phyloP scores from a whole-genome alignment of 1,139 yeast species.

The Blastobotrys illinoisensis region DNA sequence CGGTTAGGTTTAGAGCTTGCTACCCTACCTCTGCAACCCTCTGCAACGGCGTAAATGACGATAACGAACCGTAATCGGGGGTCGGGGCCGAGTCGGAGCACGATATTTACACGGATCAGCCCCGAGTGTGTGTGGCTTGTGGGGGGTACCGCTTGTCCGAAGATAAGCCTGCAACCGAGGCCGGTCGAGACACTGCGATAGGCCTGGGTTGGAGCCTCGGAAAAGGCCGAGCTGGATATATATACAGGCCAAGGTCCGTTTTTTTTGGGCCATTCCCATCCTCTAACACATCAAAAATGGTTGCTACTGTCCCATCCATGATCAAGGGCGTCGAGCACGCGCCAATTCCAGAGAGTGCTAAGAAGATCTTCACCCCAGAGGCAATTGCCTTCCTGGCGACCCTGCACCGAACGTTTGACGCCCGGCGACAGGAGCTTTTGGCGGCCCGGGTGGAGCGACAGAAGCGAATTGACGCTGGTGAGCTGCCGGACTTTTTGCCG shows the following conservation, averaged over 20 bases:
- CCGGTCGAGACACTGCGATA: neutral
- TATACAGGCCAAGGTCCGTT: neutral
- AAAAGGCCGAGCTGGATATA: neutral
- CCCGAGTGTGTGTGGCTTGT: neutral
- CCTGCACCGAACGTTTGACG: slow-evolving; percentile 65
- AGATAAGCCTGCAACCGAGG: neutral
- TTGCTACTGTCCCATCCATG: slow-evolving; percentile 28
- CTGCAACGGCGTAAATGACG: neutral
- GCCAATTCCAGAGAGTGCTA: slow-evolving; percentile 21
- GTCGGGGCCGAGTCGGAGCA: neutral
- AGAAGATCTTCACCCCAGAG: slow-evolving; percentile 52
- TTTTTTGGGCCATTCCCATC: neutral
- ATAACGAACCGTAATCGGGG: neutral
- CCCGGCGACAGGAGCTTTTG: slow-evolving; percentile 54
- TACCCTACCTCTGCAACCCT: neutral
- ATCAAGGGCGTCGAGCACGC: slow-evolving; percentile 29
- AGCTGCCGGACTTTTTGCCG: slow-evolving; percentile 66
- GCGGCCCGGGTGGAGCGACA: slow-evolving; percentile 57
- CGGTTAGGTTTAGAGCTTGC: neutral
- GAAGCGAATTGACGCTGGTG: slow-evolving; percentile 58
- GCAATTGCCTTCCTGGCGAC: slow-evolving; percentile 70
- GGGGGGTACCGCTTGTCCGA: neutral
- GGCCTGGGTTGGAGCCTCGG: neutral
- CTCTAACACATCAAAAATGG: slow-evolving; percentile 24
- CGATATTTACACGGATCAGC: neutral